Evolutionary conservation across 495 filamentous ascomycete genomes (phyloP).

Genomic region (Mytilinidion resinicola): DNA sequence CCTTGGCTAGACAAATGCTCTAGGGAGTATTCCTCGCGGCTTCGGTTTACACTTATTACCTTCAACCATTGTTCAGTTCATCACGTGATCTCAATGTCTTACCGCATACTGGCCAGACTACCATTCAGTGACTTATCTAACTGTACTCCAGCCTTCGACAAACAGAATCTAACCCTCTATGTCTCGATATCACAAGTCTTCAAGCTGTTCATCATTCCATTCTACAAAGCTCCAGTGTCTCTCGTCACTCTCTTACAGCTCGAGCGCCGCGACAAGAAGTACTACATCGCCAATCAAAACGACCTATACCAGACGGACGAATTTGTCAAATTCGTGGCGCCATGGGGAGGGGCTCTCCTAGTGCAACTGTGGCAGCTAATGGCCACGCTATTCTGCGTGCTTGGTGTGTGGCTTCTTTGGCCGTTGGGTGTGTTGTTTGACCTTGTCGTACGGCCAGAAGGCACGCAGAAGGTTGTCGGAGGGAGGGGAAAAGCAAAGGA

Average conservation of each 20-base stretch:
- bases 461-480: too few species aligned
- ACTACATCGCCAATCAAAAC: slow-evolving; percentile 68
- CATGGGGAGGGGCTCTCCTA: slow-evolving; percentile 40
- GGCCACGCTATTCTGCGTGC: slow-evolving; percentile 55
- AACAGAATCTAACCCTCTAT: slow-evolving; percentile 58
- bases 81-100: too few species aligned
- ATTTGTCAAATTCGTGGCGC: slow-evolving; percentile 59
- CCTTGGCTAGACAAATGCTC: not conserved
- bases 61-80: too few species aligned
- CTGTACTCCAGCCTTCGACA: slow-evolving; percentile 55
- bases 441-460: too few species aligned
- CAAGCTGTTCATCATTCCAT: slow-evolving; percentile 69
- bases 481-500: too few species aligned
- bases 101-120: too few species aligned
- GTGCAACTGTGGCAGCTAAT: slow-evolving; percentile 55
- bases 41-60: not conserved
- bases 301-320: slow-evolving; percentile 79
- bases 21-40: not conserved
- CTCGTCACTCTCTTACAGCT: slow-evolving; percentile 71
- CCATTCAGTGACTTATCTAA: not conserved
- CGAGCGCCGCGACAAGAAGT: slow-evolving; percentile 37
- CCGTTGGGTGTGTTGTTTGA: slow-evolving; percentile 36
- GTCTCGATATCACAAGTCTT: slow-evolving; percentile 66
- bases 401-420: slow-evolving; percentile 48
- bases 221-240: slow-evolving; percentile 58